Evolutionary conservation across 1,139 yeast species (phyloP), one percentile per base, ranked within the genome.

Genomic region (Debaryomycetaceae sp.): DNA sequence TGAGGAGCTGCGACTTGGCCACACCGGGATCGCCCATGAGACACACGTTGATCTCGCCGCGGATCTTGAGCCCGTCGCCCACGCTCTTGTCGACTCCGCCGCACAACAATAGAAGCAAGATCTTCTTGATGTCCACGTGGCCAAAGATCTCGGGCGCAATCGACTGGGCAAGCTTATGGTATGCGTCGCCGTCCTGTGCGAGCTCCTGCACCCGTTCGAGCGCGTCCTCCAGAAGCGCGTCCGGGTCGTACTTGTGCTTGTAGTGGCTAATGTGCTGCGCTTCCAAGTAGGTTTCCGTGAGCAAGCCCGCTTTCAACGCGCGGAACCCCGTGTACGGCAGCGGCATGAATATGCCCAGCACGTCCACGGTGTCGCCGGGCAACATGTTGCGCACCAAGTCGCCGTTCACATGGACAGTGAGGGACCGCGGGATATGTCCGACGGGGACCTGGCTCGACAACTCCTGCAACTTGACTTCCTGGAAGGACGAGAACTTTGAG

Each of bases 11-110:
- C 2, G 98, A 90, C 56, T 92, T 92, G 45, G 99, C 99, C 32
- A 92, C 98, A 67, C 98, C 98, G 23, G 99, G 99, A 48, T 92
- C 99, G 43, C 99, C 99, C 97, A 92, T 90, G 32, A 92, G 68
- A 60, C 97, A 82, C 31, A 92, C 76, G 51, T 92, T 92, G 41
- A 92, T 83, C 51, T 92, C 98, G 49, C 99, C 99, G 63, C 99
- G 77, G 48, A 92, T 90, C 47, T 80, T 77, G 79, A 92, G 75
- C 38, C 99, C 99, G 57, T 92, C 98, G 26, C 94, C 95, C 43
- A 87, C 76, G 48, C 77, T 83, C 53, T 92, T 92, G 31, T 94
- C 82, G 21, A 87, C 97, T 48, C 98, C 98, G 33, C 98, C 96
- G 41, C 92, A 86, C 27, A 92, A 64, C 33, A 90, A 63, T 37